Percentiles rank a stretch among this genome's conserved stretches.
phyloP scores from a whole-genome alignment of 352 stramenopile genomes.

The Globisporangium irregulare region DNA sequence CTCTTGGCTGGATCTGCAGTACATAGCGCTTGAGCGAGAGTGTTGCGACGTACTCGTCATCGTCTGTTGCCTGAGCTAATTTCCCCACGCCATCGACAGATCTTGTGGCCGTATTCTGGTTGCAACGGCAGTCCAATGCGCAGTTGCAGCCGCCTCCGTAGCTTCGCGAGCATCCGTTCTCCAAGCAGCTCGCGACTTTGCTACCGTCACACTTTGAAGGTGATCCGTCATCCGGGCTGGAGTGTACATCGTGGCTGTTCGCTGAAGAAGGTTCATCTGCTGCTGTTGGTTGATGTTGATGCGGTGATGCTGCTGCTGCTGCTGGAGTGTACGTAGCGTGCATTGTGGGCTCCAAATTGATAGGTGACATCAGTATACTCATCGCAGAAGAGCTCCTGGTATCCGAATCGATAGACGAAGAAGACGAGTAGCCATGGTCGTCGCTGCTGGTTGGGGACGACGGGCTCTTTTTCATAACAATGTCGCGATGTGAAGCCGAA shows the following conservation, averaged over 20 bases:
- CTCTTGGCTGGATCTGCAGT: conserved; percentile 32
- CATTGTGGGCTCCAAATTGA: conserved; percentile 1
- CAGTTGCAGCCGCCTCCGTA: conserved; percentile 71
- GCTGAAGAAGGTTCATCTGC: neutral
- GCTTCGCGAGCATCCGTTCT: conserved; percentile 64
- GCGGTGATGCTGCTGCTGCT: neutral
- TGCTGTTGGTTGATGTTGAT: neutral
- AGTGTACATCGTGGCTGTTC: neutral
- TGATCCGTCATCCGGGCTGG: neutral
- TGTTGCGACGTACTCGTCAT: conserved; percentile 7
- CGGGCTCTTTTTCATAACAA: neutral
- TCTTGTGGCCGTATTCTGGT: conserved; percentile 10
- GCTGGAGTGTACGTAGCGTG: conserved; percentile 6
- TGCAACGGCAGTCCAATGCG: conserved; percentile 46
- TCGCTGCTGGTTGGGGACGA: conserved; percentile 6
- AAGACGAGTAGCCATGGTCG: conserved; percentile 5
- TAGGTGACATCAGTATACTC: neutral
- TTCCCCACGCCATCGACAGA: neutral
- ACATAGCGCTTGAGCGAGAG: conserved; percentile 28
- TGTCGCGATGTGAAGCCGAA: neutral
- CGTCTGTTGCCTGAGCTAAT: neutral
- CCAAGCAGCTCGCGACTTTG: conserved; percentile 49
- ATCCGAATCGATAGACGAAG: neutral
- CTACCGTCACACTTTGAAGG: conserved; percentile 28
- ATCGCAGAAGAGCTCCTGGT: neutral